Base-by-base conservation (phyloP, 192 early-diverging fungal genomes). In the Ambispora gerdemannii region DNA sequence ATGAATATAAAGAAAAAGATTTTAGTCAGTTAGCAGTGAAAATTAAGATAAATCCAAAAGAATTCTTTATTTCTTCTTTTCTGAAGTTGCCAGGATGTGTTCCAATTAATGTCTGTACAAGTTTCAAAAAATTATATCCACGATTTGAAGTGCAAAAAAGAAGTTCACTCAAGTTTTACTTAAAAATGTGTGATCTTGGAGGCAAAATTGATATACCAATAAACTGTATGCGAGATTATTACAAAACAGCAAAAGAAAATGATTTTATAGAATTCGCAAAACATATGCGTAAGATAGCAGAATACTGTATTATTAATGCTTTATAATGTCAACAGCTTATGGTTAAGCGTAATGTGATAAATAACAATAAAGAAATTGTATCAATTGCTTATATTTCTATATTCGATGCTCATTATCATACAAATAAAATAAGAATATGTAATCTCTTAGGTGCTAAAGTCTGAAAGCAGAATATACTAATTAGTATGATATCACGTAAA, bases 91-190 rank as follows among this genome's bases (percentile, higher is more conserved):
- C 58, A 3, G 28, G 58, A 3, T 60, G 28, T 60, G 3, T 60
- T 60, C 58, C 58, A 3, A 60, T 60, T 60, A n/a, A n/a, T n/a
- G n/a, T n/a, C 25, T 31, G 28, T 60, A 1, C 58, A 60, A 60
- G 58, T 60, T 60, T 60, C 58, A 60, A 60, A 28, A 60, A 60
- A 60, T 24, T 60, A 60, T 60, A 60, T 60, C 11, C 58, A 60
- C 58, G 58, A 0, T 60, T 31, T 60, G 58, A 60, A 60, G 58
- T 60, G 3, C 58, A 30, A 60, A 60, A 60, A 34, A 31, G 58
- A 60, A 60, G 58, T 31, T 60, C 58, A 60, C 58, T 60, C 58
- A 60, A 60, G 58, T 60, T 60, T 52, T 60, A 60, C 58, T 60
- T 60, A 30, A 60, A 60, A 60, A 30, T n/a, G n/a, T n/a, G n/a